These are phyloP conservation scores for Rhodamnia argentea DNA, from an alignment of 345 rosid species.

Conservation along the genomic window DNA sequence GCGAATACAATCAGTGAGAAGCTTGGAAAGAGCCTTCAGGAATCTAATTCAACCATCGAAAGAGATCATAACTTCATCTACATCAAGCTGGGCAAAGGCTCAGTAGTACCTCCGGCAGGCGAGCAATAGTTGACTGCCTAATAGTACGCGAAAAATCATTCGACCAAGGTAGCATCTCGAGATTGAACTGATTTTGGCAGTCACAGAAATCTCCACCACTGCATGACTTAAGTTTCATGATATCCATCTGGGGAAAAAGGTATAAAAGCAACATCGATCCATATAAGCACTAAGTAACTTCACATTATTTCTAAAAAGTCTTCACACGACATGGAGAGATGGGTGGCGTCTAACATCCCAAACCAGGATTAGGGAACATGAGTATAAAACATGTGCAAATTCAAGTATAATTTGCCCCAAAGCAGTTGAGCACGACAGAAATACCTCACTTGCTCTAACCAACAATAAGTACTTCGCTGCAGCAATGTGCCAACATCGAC, in stretches of 20 bases:
- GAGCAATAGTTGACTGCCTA: conserved; percentile 56
- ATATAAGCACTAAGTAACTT: background rate
- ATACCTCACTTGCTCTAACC: conserved; percentile 43
- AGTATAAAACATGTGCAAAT: background rate
- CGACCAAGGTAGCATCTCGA: conserved; percentile 59
- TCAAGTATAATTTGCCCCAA: background rate
- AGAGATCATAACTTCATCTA: background rate
- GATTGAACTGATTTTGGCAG: conserved; percentile 32
- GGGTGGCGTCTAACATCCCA: background rate
- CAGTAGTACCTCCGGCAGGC: conserved; percentile 53
- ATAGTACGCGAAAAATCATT: conserved; percentile 43
- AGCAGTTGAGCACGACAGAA: background rate
- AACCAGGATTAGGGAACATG: background rate
- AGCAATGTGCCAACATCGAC: conserved; percentile 77
- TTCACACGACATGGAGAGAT: background rate
- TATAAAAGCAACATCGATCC: background rate
- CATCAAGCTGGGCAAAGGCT: background rate
- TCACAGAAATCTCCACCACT: conserved; percentile 42
- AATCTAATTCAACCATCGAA: background rate
- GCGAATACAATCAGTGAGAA: background rate
- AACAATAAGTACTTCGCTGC: conserved; percentile 46
- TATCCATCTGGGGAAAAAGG: conserved; percentile 28
- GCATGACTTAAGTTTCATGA: conserved; percentile 47
- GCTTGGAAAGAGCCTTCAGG: background rate
- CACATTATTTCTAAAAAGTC: background rate